Percentiles rank a stretch among this genome's conserved stretches.
These are phyloP conservation scores for Taphrina communis DNA, from an alignment of 1,139 yeast species.

Conservation along the genomic window DNA sequence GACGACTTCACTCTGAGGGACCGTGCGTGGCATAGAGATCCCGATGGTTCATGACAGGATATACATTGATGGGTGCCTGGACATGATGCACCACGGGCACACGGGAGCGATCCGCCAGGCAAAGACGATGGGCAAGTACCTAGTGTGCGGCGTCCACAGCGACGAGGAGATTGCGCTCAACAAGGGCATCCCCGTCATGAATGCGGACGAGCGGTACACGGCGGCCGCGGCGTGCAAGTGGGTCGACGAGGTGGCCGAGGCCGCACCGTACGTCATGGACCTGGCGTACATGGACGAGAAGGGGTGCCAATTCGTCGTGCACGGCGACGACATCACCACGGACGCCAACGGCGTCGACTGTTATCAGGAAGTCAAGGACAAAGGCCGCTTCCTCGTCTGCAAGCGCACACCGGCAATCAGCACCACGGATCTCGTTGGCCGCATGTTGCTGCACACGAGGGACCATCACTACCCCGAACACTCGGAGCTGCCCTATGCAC, in stretches of 20 bases:
- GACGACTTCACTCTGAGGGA: not conserved
- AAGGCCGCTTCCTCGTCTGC: slow-evolving; percentile 72
- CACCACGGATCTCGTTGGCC: slow-evolving; percentile 92
- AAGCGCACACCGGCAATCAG: slow-evolving; percentile 92
- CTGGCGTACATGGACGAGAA: slow-evolving; percentile 75
- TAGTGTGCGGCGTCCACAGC: slow-evolving; percentile 86
- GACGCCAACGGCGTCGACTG: slow-evolving; percentile 96
- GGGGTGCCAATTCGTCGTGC: slow-evolving; percentile 86
- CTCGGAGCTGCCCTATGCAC: slow-evolving; percentile 31
- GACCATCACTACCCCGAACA: slow-evolving; percentile 58
- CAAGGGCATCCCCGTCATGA: slow-evolving; percentile 96
- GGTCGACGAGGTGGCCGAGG: slow-evolving; percentile 73
- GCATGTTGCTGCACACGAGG: slow-evolving; percentile 72
- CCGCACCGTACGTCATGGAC: slow-evolving; percentile 95
- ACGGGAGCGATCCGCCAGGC: slow-evolving; percentile 97
- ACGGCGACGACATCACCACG: slow-evolving; percentile 96
- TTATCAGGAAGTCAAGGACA: slow-evolving; percentile 71
- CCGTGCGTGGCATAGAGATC: not conserved
- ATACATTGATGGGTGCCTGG: slow-evolving; percentile 37
- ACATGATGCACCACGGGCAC: slow-evolving; percentile 59
- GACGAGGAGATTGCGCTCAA: slow-evolving; percentile 82
- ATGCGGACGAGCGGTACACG: slow-evolving; percentile 67
- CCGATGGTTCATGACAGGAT: slow-evolving; percentile 26
- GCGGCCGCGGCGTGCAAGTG: slow-evolving; percentile 93
- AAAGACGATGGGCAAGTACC: slow-evolving; percentile 72